Evolutionary conservation across 2,329 filamentous ascomycete species (phyloP), one percentile per base, ranked within the genome.

Genomic region (Bipolaris victoriae): DNA sequence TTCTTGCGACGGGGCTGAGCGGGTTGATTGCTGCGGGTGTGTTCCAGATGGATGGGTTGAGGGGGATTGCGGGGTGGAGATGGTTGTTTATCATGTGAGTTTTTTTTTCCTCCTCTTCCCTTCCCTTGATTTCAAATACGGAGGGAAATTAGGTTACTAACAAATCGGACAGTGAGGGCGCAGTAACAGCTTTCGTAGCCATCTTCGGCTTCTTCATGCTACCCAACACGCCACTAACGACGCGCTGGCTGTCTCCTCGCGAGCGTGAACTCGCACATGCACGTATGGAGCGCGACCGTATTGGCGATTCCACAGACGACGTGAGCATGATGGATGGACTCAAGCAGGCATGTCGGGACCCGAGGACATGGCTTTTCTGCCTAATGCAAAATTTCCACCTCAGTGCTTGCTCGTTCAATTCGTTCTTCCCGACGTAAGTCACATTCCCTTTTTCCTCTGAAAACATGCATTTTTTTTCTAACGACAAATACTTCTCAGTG

Each of bases 251-350:
- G 7, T 79, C 60, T 0, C 72, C 72, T 0, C 75, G 78, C 3
- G 81, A 84, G 66, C 77, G 77, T n/a, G 74, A 82, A 55, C 55
- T 73, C 15, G 71, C 71, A 1, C 66, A 72, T 41, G 65, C 64
- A 20, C 70, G 71, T 26, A 73, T 73, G 68, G 77, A 81, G 58
- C 74, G 76, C 29, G 83, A 86, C 62, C 82, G 80, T 24, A 76
- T 84, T 7, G 79, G 79, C 16, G 80, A 81, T 49, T 70, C 78
- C 1, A 57, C 39, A 1, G 69, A 68, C 41, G 49, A 61, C 9
- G 67, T 65, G 39, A 71, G 63, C 29, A 63, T 61, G 49, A 62
- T 71, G 63, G 68, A 68, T 29, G 71, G 71, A 5, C 56, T 74
- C 4, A 67, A 55, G 37, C 70, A 72, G 44, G 69, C 71, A 1